phyloP scores from a whole-genome alignment of 2,329 filamentous ascomycete genomes.

The Seiridium unicorne region DNA sequence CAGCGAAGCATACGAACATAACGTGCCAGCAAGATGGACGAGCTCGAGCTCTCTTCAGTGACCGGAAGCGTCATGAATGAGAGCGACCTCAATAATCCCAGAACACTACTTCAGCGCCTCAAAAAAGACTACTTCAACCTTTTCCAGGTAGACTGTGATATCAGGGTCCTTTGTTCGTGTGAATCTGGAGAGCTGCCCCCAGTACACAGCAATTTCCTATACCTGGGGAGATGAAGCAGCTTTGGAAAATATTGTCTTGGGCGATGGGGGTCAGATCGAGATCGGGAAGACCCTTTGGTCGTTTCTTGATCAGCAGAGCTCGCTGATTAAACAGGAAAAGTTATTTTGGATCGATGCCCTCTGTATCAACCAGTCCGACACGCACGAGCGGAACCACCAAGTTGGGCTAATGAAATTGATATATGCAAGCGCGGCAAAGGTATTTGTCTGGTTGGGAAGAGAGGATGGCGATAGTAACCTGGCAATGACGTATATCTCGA shows the following conservation, averaged over 20 bases:
- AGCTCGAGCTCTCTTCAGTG: too few relatives aligned
- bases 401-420: background rate
- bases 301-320: background rate
- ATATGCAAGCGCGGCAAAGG: background rate
- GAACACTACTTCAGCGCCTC: too few relatives aligned
- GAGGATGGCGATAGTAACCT: background rate
- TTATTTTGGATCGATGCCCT: slow-evolving; percentile 8
- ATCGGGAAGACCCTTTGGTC: background rate
- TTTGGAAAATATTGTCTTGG: background rate
- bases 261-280: background rate
- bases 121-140: too few relatives aligned
- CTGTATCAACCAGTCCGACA: slow-evolving; percentile 6
- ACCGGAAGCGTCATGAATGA: too few relatives aligned
- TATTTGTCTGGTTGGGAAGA: background rate
- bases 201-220: background rate
- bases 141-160: too few relatives aligned
- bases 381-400: slow-evolving; percentile 2
- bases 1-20: too few relatives aligned
- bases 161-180: background rate
- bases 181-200: background rate
- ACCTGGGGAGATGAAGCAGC: background rate
- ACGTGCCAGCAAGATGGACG: too few relatives aligned
- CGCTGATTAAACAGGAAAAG: background rate
- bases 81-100: too few relatives aligned
- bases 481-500: background rate